phyloP scores from a whole-genome alignment of 129 eudicot genomes.

The Flaveria linearis region DNA sequence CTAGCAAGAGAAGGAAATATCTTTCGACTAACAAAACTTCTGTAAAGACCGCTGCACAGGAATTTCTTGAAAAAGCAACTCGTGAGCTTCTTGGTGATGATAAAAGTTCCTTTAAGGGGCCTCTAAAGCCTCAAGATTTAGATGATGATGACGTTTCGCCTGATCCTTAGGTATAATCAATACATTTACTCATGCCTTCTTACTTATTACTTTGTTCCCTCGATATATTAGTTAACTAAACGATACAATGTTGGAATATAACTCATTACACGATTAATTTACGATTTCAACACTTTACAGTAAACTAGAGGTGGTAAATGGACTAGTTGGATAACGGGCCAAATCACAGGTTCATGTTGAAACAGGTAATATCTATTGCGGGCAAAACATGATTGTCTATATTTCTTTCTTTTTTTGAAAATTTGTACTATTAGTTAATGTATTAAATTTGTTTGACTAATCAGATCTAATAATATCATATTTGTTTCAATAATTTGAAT shows the following conservation, averaged over 20 bases:
- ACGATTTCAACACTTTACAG: neutral
- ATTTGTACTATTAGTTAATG: neutral
- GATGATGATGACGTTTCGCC: conserved; percentile 47
- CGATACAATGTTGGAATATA: no score
- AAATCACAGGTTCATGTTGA: neutral
- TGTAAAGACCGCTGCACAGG: conserved; percentile 82
- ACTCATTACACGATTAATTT: neutral
- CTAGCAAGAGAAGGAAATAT: conserved; percentile 75
- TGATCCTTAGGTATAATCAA: conserved; percentile 49
- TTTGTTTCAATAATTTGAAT: neutral
- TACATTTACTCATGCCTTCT: conserved; percentile 5
- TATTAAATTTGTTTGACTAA: neutral
- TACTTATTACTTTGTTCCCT: neutral
- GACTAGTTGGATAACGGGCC: neutral
- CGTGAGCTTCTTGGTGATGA: conserved; percentile 88
- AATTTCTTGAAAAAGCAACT: conserved; percentile 93
- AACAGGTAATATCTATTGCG: neutral
- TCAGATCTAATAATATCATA: neutral
- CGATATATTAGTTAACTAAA: conserved; percentile 1
- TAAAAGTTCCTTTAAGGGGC: conserved; percentile 69
- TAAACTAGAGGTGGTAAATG: neutral
- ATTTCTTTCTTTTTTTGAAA: neutral
- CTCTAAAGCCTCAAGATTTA: conserved; percentile 56
- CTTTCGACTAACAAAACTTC: conserved; percentile 57
- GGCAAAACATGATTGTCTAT: neutral